Evolutionary conservation across 176 grass and related monocot species (phyloP).

Genomic region (Oryza longistaminata): DNA sequence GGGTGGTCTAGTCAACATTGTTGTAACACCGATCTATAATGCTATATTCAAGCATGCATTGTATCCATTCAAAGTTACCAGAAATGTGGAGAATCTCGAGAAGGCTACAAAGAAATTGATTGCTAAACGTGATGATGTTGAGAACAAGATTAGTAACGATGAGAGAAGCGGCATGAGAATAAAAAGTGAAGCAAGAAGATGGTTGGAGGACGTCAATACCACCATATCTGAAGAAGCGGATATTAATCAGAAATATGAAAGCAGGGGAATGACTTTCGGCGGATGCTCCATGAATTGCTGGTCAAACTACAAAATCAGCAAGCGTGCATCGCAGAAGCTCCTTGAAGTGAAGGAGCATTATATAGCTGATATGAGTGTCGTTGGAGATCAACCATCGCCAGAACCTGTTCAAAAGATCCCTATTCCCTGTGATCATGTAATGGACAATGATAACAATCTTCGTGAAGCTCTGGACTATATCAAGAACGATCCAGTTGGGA

Average conservation of each 20-base stretch:
- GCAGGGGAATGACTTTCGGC: neutral
- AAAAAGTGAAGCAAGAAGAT: neutral
- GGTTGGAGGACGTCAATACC: neutral
- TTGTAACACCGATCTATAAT: neutral
- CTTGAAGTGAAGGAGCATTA: no score
- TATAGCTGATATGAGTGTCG: no score
- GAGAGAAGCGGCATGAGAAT: neutral
- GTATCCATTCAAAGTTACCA: neutral
- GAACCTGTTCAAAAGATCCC: neutral
- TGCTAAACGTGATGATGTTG: neutral
- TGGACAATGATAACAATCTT: constrained; percentile 17
- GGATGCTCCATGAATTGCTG: neutral
- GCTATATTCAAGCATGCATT: neutral
- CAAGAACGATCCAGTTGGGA: constrained; percentile 19
- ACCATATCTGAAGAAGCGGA: neutral
- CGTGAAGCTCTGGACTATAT: constrained; percentile 33
- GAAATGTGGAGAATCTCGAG: neutral
- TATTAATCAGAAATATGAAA: no score
- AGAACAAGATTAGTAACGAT: neutral
- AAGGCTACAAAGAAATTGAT: neutral
- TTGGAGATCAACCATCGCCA: neutral
- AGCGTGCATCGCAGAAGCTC: neutral
- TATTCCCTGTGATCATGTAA: neutral
- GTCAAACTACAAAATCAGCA: neutral
- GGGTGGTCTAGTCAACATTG: no score